A percentile compares a stretch with the other conserved stretches of the same genome.
These are phyloP conservation scores for Backusella psychrophila DNA, from an alignment of 192 early-diverging fungal species.

Conservation along the genomic window DNA sequence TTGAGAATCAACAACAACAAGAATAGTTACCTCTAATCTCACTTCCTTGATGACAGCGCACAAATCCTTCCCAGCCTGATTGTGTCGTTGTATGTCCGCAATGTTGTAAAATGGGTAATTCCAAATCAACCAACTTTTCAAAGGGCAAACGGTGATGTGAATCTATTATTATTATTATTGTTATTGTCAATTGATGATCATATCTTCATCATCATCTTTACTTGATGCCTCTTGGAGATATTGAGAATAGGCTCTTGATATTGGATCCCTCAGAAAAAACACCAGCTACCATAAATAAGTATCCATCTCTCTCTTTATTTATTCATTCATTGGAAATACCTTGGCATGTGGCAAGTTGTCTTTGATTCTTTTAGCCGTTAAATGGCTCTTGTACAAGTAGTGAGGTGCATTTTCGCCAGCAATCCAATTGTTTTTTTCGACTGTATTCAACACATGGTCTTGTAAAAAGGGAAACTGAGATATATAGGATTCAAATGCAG, in stretches of 20 bases:
- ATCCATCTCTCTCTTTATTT: background rate
- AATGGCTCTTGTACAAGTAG: conserved; percentile 29
- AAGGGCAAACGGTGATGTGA: conserved; percentile 16
- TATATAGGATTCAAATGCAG: conserved; percentile 31
- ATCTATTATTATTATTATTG: background rate
- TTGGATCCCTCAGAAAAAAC: conserved; percentile 50
- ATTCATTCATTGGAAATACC: conserved; percentile 10
- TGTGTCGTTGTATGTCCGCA: conserved; percentile 35
- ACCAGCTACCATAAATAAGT: conserved; percentile 26
- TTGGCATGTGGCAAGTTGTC: conserved; percentile 49
- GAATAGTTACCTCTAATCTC: conserved; percentile 23
- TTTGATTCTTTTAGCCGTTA: conserved; percentile 42
- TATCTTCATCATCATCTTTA: background rate
- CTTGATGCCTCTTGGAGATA: conserved; percentile 27
- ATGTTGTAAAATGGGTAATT: conserved; percentile 29
- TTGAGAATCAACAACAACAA: background rate
- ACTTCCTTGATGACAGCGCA: conserved; percentile 34
- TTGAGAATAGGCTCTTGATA: conserved; percentile 50
- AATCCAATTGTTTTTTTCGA: conserved; percentile 21
- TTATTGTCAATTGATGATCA: too few relatives aligned
- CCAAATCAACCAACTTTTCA: conserved; percentile 30
- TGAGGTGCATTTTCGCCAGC: conserved; percentile 35
- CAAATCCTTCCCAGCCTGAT: conserved; percentile 32
- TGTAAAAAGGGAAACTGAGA: conserved; percentile 24
- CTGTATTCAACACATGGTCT: conserved; percentile 4